These are phyloP conservation scores for Microsporum audouinii DNA, from an alignment of 2,329 filamentous ascomycete genomes.

Conservation along the genomic window DNA sequence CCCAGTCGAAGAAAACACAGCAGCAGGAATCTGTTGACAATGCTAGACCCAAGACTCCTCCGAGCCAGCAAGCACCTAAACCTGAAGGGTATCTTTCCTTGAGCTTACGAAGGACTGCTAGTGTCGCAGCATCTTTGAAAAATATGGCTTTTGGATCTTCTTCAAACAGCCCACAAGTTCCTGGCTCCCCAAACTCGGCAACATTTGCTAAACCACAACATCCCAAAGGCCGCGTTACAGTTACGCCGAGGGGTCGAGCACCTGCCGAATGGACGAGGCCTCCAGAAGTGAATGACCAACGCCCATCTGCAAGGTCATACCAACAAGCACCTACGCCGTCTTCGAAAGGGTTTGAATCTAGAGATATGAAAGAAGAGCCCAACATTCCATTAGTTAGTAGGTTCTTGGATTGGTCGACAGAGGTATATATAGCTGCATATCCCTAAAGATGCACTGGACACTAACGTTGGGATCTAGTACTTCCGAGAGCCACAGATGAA, in stretches of 20 bases:
- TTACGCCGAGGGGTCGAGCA: slow-evolving; percentile 40
- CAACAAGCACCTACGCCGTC: slow-evolving; percentile 64
- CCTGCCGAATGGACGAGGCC: slow-evolving; percentile 52
- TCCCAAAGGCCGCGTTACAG: slow-evolving; percentile 26
- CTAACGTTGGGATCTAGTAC: slow-evolving; percentile 44
- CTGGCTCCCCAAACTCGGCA: slow-evolving; percentile 15
- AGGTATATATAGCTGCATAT: slow-evolving; percentile 34
- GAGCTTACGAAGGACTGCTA: slow-evolving; percentile 51
- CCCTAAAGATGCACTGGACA: not conserved
- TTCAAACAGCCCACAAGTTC: slow-evolving; percentile 19
- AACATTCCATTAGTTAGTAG: slow-evolving; percentile 65
- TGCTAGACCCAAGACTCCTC: slow-evolving; percentile 36
- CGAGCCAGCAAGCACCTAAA: slow-evolving; percentile 40
- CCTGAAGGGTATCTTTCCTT: slow-evolving; percentile 51
- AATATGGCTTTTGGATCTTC: slow-evolving; percentile 44
- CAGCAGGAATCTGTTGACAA: slow-evolving; percentile 25
- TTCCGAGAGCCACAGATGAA: slow-evolving; percentile 99
- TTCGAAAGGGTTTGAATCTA: slow-evolving; percentile 61
- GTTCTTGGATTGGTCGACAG: slow-evolving; percentile 91
- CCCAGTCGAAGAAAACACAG: slow-evolving; percentile 31
- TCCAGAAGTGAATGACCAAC: slow-evolving; percentile 63
- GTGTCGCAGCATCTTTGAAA: slow-evolving; percentile 53
- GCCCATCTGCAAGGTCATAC: slow-evolving; percentile 57
- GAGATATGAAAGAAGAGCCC: slow-evolving; percentile 48
- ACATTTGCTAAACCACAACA: slow-evolving; percentile 15